Evolutionary conservation across 441 rosid genomes (phyloP), one percentile per base, ranked within the genome.

Genomic region (Euphorbia corollata): DNA sequence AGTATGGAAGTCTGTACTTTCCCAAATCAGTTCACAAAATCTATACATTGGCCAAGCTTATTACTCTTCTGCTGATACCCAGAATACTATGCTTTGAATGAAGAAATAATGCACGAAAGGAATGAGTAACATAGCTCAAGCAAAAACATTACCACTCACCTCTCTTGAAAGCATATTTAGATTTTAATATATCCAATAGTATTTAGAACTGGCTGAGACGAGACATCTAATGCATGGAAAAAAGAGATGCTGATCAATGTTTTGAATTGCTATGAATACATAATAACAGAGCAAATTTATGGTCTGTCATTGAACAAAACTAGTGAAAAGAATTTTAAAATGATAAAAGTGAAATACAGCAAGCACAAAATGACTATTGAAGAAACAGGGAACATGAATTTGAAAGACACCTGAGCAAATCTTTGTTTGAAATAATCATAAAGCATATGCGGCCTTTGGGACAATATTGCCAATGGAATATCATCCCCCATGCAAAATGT

Each of bases 401-500:
- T 64, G 68, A 62, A 75, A 61, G 75, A 74, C 71, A 89, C 99
- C 99, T 94, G 99, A 9, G 99, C 99, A 89, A 94, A 94, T 69
- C 99, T 87, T 83, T 94, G 99, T 85, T 94, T 94, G 71, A 94
- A 94, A 75, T 94, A 94, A 83, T 94, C 99, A 53, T 84, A 94
- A 71, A 94, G 94, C 97, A 91, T 81, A 63, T 94, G 99, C 12
- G 94, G 81, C 81, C 71, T 91, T 71, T 85, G 99, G 68, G 98
- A 94, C 80, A 94, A 69, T 62, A 83, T 81, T 61, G 96, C 97
- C 72, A 92, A 68, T 2, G 96, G 98, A 80, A 81, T 86, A 79
- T 89, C 96, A 80, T 89, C 96, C 11, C 96, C 98, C 98, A 90
- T 90, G 77, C 98, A 92, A 85, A 90, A 92, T 45, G 97, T 93